These are phyloP conservation scores for Solanum medicagineum DNA, from an alignment of 257 asterid genomes.

Conservation along the genomic window DNA sequence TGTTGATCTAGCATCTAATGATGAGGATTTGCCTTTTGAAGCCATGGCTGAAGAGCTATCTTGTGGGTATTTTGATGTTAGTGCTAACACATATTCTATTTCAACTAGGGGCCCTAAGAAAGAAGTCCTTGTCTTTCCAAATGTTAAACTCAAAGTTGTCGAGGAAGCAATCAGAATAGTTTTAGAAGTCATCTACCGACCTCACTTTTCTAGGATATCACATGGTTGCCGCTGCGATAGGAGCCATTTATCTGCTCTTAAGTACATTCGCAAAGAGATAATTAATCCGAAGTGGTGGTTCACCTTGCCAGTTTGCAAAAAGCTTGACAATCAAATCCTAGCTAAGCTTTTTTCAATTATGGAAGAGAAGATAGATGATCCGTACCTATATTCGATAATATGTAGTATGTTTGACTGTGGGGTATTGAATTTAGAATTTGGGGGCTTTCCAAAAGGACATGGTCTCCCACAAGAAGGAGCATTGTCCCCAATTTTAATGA, in stretches of 20 bases:
- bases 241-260: conserved; percentile 76
- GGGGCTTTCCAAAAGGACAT: conserved; percentile 80
- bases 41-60: conserved; percentile 65
- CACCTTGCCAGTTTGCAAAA: conserved; percentile 40
- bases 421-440: conserved; percentile 76
- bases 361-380: conserved; percentile 63
- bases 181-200: conserved; percentile 71
- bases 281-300: conserved; percentile 76
- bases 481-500: conserved; percentile 78
- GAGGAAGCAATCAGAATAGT: conserved; percentile 79
- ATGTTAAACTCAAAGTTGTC: conserved; percentile 52
- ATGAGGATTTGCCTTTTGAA: conserved; percentile 44
- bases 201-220: conserved; percentile 79
- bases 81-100: conserved; percentile 46
- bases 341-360: conserved; percentile 40
- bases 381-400: conserved; percentile 29
- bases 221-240: conserved; percentile 81
- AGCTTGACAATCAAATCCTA: conserved; percentile 35
- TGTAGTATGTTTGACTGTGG: conserved; percentile 47
- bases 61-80: conserved; percentile 48
- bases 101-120: conserved; percentile 52
- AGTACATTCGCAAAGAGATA: conserved; percentile 65
- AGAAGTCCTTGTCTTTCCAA: conserved; percentile 59
- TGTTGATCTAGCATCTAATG: conserved; percentile 33
- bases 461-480: conserved; percentile 99